These are phyloP conservation scores for Sungouiozyma intestinalis DNA, from an alignment of 805 yeast genomes.

Conservation along the genomic window DNA sequence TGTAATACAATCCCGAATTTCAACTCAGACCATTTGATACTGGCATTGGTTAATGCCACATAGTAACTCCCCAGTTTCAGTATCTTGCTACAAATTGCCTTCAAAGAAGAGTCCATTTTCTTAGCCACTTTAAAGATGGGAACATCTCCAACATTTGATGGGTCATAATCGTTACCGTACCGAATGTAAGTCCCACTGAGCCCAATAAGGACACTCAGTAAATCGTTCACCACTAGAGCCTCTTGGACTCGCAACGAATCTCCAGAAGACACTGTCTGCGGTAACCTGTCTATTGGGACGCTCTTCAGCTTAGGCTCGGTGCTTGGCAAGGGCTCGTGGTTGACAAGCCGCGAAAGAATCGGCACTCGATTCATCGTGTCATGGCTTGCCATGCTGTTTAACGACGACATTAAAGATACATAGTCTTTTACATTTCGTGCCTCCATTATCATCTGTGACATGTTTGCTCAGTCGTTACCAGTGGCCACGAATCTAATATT, in stretches of 20 bases:
- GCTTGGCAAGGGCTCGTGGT: conserved; percentile 28
- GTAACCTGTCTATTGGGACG: conserved; percentile 33
- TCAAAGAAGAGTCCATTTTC: conserved; percentile 61
- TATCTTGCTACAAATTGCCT: conserved; percentile 54
- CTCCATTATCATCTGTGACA: conserved; percentile 14
- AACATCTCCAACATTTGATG: conserved; percentile 28
- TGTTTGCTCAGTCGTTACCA: too few species aligned
- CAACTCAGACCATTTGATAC: conserved; percentile 44
- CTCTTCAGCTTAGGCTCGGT: conserved; percentile 30
- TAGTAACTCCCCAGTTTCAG: conserved; percentile 55
- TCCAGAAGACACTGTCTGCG: conserved; percentile 15
- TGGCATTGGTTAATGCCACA: conserved; percentile 46
- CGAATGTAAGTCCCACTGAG: conserved; percentile 70
- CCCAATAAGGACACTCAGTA: conserved; percentile 58
- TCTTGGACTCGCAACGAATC: conserved; percentile 54
- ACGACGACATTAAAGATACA: conserved; percentile 11
- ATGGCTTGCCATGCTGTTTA: conserved; percentile 3
- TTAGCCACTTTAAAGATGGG: conserved; percentile 70
- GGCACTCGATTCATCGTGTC: conserved; percentile 7
- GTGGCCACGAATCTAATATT: too few species aligned
- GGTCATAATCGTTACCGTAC: conserved; percentile 52
- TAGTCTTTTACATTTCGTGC: conserved; percentile 19
- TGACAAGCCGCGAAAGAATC: conserved; percentile 25
- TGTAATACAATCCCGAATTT: conserved; percentile 67
- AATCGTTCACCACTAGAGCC: conserved; percentile 58